phyloP scores from a whole-genome alignment of 2,329 filamentous ascomycete genomes.

The Aspergillus flavus region DNA sequence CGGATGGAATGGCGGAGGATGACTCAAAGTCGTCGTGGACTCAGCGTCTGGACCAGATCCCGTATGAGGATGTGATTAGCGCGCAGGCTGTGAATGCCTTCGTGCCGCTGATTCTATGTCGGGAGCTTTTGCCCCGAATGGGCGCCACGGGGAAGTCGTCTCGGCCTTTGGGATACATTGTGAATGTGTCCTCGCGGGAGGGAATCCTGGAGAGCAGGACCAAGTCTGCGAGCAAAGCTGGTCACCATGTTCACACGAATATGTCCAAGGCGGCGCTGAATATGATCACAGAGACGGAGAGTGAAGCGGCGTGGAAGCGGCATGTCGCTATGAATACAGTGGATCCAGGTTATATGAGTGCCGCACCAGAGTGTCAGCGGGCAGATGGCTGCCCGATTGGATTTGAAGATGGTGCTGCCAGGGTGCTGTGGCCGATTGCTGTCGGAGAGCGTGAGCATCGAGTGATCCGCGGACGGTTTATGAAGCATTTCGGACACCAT shows the following conservation, averaged over 20 bases:
- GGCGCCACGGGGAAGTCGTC: background rate
- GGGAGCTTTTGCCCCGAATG: conserved; percentile 40
- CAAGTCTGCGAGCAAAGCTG: conserved; percentile 27
- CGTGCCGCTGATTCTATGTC: conserved; percentile 42
- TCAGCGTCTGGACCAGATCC: conserved; percentile 40
- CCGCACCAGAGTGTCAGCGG: conserved; percentile 35
- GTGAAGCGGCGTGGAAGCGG: conserved; percentile 31
- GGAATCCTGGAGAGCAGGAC: conserved; percentile 34
- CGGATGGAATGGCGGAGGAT: conserved; percentile 1
- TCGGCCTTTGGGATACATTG: conserved; percentile 28
- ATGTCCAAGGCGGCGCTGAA: conserved; percentile 47
- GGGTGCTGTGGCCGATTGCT: conserved; percentile 41
- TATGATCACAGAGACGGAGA: conserved; percentile 47
- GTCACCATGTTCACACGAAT: conserved; percentile 44
- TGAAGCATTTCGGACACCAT: conserved; percentile 26
- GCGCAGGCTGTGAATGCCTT: conserved; percentile 43
- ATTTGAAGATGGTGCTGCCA: conserved; percentile 43
- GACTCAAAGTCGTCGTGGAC: conserved; percentile 36
- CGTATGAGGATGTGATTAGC: conserved; percentile 44
- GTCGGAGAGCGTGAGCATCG: conserved; percentile 21
- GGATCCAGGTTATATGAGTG: conserved; percentile 44
- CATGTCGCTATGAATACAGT: conserved; percentile 43
- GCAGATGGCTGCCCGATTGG: conserved; percentile 35
- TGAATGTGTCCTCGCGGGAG: conserved; percentile 39
- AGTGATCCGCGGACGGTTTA: conserved; percentile 22